Percentiles rank a stretch among this genome's conserved stretches.
Evolutionary conservation across 345 rosid species (phyloP).

Genomic region (Durio zibethinus): DNA sequence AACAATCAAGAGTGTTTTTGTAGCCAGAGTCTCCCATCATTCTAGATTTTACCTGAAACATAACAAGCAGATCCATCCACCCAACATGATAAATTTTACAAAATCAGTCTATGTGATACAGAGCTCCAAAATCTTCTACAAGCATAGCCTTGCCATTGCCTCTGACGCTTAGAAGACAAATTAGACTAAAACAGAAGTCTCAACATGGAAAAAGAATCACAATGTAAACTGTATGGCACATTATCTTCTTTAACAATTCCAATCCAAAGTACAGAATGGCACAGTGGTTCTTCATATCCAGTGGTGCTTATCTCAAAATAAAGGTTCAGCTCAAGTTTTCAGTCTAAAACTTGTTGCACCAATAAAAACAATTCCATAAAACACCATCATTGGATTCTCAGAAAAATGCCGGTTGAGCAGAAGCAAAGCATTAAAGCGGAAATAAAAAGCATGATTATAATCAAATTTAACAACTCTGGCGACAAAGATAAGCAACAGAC

Average conservation of each 20-base stretch:
- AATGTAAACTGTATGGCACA: not conserved
- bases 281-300: not conserved
- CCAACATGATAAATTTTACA: not conserved
- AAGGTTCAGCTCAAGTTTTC: not conserved
- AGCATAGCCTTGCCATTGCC: not conserved
- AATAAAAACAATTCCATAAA: not conserved
- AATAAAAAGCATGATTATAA: not conserved
- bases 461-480: not conserved
- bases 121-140: not conserved
- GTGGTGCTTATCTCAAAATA: not conserved
- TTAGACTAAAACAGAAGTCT: not conserved
- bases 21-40: slow-evolving; percentile 98
- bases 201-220: not conserved
- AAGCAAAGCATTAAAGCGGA: not conserved
- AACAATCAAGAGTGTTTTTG: slow-evolving; percentile 87
- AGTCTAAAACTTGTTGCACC: not conserved
- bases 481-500: not conserved
- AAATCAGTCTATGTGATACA: not conserved
- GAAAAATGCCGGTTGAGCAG: not conserved
- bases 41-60: slow-evolving; percentile 91
- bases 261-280: not conserved
- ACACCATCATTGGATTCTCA: not conserved
- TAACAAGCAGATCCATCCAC: not conserved
- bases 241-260: not conserved
- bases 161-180: not conserved